Evolutionary conservation across 305 asterid genomes (phyloP), one percentile per base, ranked within the genome.

Genomic region (Rubia occidens): DNA sequence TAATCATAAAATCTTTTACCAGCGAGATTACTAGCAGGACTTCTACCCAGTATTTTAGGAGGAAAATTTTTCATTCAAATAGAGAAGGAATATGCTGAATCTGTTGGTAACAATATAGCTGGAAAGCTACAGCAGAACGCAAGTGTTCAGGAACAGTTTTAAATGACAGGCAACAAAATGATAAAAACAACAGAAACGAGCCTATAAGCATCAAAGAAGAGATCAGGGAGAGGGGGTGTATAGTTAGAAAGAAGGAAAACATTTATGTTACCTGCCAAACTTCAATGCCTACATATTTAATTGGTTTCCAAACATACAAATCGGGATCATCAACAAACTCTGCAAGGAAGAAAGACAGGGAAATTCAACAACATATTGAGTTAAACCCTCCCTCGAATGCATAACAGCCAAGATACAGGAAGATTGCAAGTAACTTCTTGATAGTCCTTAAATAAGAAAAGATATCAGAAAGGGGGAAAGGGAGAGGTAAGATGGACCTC

Each of bases 311-410:
- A 70, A 91, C 97, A 85, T 91, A 89, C 21, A 91, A 89, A 71
- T 91, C 97, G 44, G 97, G 96, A 79, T 91, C 97, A 77, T 89
- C 97, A 78, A 86, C 96, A 74, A 91, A 91, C 75, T 91, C 95
- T 88, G 85, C 49, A 76, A 18, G 18, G 72, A 66, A 42, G 20
- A 68, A 61, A 56, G 69, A 65, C 66, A 68, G 13, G 43, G 71
- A 11, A 35, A 67, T 15, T 61, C 20, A 35, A 40, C 7, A 10
- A 4, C 11, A 17, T 62, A 66, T 9, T 55, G 20, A 47, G 37
- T 65, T 72, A 35, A 45, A 47, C n/a, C 20, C 21, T 24, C 43
- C 8, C 42, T 45, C 32, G 17, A 6, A 6, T 55, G 32, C 69
- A 21, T 24, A 18, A 49, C 69, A 45, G 0, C 39, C 65, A 64